Evolutionary conservation across 2,329 filamentous ascomycete genomes (phyloP).

Genomic region (Aureobasidium musti): DNA sequence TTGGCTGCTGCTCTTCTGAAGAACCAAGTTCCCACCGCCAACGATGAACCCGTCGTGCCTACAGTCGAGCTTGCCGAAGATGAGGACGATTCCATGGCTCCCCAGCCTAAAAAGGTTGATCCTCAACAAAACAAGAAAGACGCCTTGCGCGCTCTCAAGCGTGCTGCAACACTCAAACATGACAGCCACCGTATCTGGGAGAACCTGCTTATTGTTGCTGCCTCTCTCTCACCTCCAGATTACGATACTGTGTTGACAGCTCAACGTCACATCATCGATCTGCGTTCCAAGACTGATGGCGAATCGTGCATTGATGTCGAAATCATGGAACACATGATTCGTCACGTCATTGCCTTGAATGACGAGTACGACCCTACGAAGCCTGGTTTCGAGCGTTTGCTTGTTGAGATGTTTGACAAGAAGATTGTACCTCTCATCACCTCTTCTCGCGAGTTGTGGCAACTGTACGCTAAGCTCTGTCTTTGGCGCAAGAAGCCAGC

Average conservation of each 20-base stretch:
- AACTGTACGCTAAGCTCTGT: slow-evolving; percentile 68
- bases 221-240: slow-evolving; percentile 72
- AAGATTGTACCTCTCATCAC: slow-evolving; percentile 83
- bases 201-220: slow-evolving; percentile 86
- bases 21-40: slow-evolving; percentile 31
- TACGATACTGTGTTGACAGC: slow-evolving; percentile 75
- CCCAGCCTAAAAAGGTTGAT: slow-evolving; percentile 34
- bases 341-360: slow-evolving; percentile 63
- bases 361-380: slow-evolving; percentile 47
- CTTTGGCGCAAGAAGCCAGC: slow-evolving; percentile 70
- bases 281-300: slow-evolving; percentile 65
- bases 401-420: slow-evolving; percentile 73
- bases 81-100: slow-evolving; percentile 40
- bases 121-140: slow-evolving; percentile 67
- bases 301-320: slow-evolving; percentile 77
- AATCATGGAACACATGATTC: slow-evolving; percentile 70
- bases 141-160: slow-evolving; percentile 81
- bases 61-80: slow-evolving; percentile 36
- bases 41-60: slow-evolving; percentile 21
- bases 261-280: slow-evolving; percentile 71
- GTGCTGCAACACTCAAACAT: slow-evolving; percentile 78
- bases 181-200: slow-evolving; percentile 95
- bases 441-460: slow-evolving; percentile 73
- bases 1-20: slow-evolving; percentile 76
- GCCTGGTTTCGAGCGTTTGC: slow-evolving; percentile 59